A percentile compares a stretch with the other conserved stretches of the same genome.
phyloP scores from a whole-genome alignment of 2,329 filamentous ascomycete genomes.

The Aspergillus arachidicola region DNA sequence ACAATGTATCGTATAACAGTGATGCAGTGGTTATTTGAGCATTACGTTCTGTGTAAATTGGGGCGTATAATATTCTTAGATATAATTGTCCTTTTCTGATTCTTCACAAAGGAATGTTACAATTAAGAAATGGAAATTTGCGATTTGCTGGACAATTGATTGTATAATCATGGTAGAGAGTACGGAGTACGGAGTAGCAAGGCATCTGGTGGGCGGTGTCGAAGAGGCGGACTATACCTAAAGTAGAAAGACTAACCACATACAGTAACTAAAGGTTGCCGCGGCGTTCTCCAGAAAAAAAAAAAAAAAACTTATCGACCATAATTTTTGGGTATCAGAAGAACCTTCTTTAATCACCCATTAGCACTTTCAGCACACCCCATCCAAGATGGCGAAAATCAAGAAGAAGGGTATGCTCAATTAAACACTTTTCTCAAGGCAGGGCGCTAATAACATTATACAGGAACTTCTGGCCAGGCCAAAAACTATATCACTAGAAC shows the following conservation, averaged over 20 bases:
- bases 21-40: too few species aligned
- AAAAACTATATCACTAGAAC: constrained; percentile 99
- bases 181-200: too few species aligned
- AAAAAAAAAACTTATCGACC: constrained; percentile 41
- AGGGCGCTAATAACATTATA: constrained; percentile 8
- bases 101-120: too few species aligned
- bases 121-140: too few species aligned
- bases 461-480: constrained; percentile 82
- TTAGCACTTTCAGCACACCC: constrained; percentile 18
- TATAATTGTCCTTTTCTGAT: too few species aligned
- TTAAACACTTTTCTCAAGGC: neutral
- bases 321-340: constrained; percentile 41
- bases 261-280: neutral
- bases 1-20: too few species aligned
- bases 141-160: too few species aligned
- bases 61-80: too few species aligned
- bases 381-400: constrained; percentile 67
- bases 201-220: neutral
- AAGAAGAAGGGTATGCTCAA: constrained; percentile 77
- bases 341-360: constrained; percentile 20
- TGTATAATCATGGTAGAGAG: too few species aligned
- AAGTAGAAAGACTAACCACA: neutral
- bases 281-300: constrained; percentile 12
- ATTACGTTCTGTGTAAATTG: too few species aligned
- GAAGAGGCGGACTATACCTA: neutral